Conservation (phyloP, 164 flowering plant species). For the Chimonanthus salicifolius region DNA sequence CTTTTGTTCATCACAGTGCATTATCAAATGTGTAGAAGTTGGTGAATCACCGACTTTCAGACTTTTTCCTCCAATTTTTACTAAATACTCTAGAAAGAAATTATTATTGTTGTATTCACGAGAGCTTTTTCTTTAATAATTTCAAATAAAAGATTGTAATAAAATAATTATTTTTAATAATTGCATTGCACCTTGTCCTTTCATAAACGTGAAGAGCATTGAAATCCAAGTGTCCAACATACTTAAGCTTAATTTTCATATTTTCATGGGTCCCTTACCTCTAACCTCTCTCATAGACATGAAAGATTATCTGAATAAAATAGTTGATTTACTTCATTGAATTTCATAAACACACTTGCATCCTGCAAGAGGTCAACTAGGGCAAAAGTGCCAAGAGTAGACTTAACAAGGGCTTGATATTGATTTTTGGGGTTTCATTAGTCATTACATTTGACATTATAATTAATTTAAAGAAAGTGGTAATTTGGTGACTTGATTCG, state of each 20-base stretch:
- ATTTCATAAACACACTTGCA: neutral
- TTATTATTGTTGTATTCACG: neutral
- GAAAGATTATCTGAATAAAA: neutral
- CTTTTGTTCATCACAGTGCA: no score
- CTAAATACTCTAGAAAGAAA: neutral
- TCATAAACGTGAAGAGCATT: conserved; percentile 1
- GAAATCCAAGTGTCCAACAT: neutral
- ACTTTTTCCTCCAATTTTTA: no score
- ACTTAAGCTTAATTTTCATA: neutral
- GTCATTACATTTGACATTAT: neutral
- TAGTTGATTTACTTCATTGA: no score
- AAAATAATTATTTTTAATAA: neutral
- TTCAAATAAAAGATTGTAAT: no score
- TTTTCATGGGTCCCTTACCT: neutral
- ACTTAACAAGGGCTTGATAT: neutral
- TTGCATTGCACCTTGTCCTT: neutral
- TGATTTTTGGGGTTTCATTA: neutral
- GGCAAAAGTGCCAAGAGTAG: neutral
- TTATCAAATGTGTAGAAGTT: no score
- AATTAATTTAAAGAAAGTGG: no score
- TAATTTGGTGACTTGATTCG: neutral
- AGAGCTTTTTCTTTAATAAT: neutral
- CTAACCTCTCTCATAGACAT: neutral
- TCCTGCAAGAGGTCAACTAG: neutral
- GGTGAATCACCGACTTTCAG: no score